Percentiles rank a stretch among this genome's conserved stretches.
These are phyloP conservation scores for Fragaria ananassa DNA, from an alignment of 306 rosid species.

Conservation along the genomic window DNA sequence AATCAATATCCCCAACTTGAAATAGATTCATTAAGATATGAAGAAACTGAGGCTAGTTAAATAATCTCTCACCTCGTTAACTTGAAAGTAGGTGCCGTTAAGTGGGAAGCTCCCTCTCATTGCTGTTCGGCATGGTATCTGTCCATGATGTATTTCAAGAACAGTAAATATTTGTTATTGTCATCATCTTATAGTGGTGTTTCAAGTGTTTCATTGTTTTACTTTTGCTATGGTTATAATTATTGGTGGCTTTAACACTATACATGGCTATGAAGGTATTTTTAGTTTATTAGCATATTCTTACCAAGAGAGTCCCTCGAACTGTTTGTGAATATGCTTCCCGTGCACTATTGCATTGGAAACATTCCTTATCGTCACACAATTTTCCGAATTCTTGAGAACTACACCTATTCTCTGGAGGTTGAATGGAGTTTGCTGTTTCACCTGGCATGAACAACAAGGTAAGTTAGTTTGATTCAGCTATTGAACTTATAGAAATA, in stretches of 20 bases:
- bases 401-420: conserved; percentile 72
- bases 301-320: conserved; percentile 86
- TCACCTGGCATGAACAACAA: conserved; percentile 62
- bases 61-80: conserved; percentile 66
- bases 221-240: neutral
- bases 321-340: conserved; percentile 76
- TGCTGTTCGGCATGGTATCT: conserved; percentile 96
- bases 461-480: conserved; percentile 24
- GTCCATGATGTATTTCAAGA: conserved; percentile 32
- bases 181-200: neutral
- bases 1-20: conserved; percentile 21
- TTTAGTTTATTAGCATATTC: conserved; percentile 26
- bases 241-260: neutral
- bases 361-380: conserved; percentile 74
- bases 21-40: conserved; percentile 14
- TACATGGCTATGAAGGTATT: conserved; percentile 13
- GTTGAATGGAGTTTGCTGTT: conserved; percentile 78
- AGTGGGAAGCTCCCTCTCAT: conserved; percentile 95
- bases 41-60: conserved; percentile 6
- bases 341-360: conserved; percentile 75
- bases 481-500: conserved; percentile 22
- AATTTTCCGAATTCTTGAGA: conserved; percentile 54
- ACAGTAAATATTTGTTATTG: conserved; percentile 23
- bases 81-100: conserved; percentile 95
- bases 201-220: neutral